Base-by-base conservation (phyloP, 2,329 filamentous ascomycete genomes). In the Graphilbum ipis-grandicollis region DNA sequence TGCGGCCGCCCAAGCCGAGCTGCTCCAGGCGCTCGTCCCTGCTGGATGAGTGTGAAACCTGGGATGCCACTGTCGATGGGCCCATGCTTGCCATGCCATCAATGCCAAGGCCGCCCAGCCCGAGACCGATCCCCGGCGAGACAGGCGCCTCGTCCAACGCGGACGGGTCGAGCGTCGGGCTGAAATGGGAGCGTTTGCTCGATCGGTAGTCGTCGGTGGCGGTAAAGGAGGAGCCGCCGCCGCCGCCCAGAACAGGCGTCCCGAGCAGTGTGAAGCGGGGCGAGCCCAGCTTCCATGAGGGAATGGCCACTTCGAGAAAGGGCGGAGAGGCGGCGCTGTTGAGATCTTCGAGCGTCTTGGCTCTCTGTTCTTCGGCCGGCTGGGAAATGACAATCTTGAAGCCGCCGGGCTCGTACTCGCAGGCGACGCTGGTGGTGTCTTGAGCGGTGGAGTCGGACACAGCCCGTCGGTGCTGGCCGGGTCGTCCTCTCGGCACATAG, bases 381-480 rank as follows among this genome's bases (percentile, higher is more conserved):
- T 81, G 70, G 36, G 84, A 79, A 48, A 92, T 88, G 42, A 88
- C 68, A 28, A 92, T 75, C 52, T 79, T 84, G 55, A 90, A 77
- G 39, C 74, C 79, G 25, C 77, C 79, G 3, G 65, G 64, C 41
- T 79, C 75, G 17, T 65, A 62, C 46, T 65, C 66, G 43, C 62
- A 63, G 36, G n/a, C n/a, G n/a, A 58, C 62, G 28, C 53, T 52
- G 39, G 55, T 63, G 33, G 68, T 65, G 44, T 85, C 81, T 34
- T 76, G 78, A 38, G 79, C 59, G 6, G 79, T 86, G 25, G 81
- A 85, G 50, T 85, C 80, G 1, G 84, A 92, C 47, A 78, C 63
- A 17, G 80, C 74, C 45, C 79, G 73, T 38, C 68, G 66, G 44
- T 68, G 75, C 18, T 13, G 14, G 29, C n/a, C 29, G 15, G 26